Conservation (phyloP, 2,329 filamentous ascomycete genomes). For the Trichoderma lentiforme region DNA sequence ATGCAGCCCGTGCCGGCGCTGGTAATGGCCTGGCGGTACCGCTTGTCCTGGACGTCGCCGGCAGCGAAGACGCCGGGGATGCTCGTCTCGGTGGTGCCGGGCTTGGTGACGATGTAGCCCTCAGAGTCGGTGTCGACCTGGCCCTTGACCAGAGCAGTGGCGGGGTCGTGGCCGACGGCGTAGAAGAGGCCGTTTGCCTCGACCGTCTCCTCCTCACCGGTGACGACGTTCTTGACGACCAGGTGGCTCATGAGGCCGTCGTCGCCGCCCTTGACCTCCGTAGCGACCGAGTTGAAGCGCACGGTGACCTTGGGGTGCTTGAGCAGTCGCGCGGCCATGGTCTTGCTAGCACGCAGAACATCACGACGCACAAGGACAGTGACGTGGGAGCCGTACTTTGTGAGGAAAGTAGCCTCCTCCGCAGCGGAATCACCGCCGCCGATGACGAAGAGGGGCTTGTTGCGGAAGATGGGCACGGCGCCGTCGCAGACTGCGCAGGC, state of each 20-base stretch:
- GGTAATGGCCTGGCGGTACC: conserved; percentile 95
- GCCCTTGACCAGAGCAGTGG: conserved; percentile 83
- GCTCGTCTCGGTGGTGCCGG: conserved; percentile 84
- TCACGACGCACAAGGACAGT: conserved; percentile 89
- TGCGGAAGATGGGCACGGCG: conserved; percentile 93
- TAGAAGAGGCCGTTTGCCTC: conserved; percentile 94
- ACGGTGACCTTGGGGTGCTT: conserved; percentile 88
- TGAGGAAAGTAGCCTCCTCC: conserved; percentile 95
- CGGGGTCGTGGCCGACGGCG: conserved; percentile 94
- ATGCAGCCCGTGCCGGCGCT: conserved; percentile 94
- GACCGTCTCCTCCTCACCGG: conserved; percentile 75
- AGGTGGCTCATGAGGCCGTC: conserved; percentile 87
- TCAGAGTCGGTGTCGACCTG: conserved; percentile 86
- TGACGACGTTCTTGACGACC: conserved; percentile 73
- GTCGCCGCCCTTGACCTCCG: conserved; percentile 80
- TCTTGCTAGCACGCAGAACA: conserved; percentile 79
- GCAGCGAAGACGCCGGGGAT: conserved; percentile 92
- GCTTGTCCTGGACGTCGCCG: conserved; percentile 97
- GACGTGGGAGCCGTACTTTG: conserved; percentile 94
- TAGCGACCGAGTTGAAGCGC: conserved; percentile 75
- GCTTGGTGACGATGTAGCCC: conserved; percentile 84
- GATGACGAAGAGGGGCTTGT: conserved; percentile 93
- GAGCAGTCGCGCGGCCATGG: conserved; percentile 84
- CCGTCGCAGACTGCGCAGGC: conserved; percentile 98
- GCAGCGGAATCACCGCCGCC: conserved; percentile 95